Conservation (phyloP, 164 flowering plant species). For the Magnolia officinalis region DNA sequence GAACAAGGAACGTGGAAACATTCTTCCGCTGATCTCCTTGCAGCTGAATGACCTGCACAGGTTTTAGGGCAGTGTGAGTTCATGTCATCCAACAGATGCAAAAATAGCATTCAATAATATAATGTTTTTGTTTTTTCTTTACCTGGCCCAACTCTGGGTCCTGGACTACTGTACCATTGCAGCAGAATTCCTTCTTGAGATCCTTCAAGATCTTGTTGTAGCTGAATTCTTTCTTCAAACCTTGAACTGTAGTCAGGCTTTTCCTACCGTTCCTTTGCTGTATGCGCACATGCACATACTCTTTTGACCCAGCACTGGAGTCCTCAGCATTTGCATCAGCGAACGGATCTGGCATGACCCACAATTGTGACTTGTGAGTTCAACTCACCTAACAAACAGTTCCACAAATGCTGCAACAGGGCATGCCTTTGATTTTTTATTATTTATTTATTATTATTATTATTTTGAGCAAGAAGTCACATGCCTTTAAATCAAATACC, state of each 20-base stretch:
- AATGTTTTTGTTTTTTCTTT: background rate
- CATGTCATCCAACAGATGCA: too few relatives aligned
- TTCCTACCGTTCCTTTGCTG: constrained; percentile 86
- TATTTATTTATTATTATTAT: too few relatives aligned
- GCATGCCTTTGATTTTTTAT: too few relatives aligned
- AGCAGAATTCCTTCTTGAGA: constrained; percentile 69
- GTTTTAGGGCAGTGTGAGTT: background rate
- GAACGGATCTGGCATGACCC: constrained; percentile 45
- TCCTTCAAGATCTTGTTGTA: constrained; percentile 69
- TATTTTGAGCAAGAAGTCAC: too few relatives aligned
- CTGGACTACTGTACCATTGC: constrained; percentile 71
- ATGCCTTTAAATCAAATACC: too few relatives aligned
- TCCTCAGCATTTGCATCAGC: constrained; percentile 56
- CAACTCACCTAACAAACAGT: too few relatives aligned
- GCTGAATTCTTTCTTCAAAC: constrained; percentile 56
- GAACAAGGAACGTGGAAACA: constrained; percentile 49
- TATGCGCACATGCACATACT: constrained; percentile 73
- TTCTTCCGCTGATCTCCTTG: constrained; percentile 83
- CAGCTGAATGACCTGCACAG: constrained; percentile 49
- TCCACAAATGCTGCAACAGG: too few relatives aligned
- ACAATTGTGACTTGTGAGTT: background rate
- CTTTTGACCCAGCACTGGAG: constrained; percentile 44
- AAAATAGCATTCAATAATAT: too few relatives aligned
- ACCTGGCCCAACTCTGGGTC: constrained; percentile 62
- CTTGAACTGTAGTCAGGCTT: constrained; percentile 73